Percentiles rank a stretch among this genome's conserved stretches.
Conservation (phyloP, 768 basidiomycete genomes). For the Serendipita vermifera region DNA sequence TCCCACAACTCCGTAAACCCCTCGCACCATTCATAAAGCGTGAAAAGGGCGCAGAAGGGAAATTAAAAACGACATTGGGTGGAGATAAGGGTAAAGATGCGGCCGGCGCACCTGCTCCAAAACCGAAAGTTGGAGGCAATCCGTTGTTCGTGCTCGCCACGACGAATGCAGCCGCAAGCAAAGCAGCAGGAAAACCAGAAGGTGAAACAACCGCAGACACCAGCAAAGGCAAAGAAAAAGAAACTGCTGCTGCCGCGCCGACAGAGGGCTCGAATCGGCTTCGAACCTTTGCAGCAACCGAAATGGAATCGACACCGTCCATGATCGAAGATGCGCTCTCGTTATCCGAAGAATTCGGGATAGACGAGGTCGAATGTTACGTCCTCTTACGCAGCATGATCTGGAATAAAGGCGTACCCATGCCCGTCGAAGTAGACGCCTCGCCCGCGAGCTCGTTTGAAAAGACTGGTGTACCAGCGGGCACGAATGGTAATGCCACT, state of each 20-base stretch:
- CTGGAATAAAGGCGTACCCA: constrained; percentile 60
- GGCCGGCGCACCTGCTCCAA: no score
- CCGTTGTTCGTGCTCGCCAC: no score
- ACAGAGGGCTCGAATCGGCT: no score
- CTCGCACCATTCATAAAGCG: not conserved
- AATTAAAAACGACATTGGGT: no score
- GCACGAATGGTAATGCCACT: not conserved
- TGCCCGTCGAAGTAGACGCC: constrained; percentile 29
- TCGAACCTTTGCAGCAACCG: no score
- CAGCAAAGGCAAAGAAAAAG: no score
- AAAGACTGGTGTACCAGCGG: not conserved
- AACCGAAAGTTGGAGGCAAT: no score
- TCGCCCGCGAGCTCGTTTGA: not conserved
- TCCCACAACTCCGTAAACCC: not conserved
- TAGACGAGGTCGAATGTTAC: constrained; percentile 72
- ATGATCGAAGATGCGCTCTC: not conserved
- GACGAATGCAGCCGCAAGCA: not conserved
- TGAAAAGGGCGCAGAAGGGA: not conserved
- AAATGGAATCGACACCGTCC: no score
- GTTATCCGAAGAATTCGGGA: constrained; percentile 56
- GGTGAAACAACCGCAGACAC: no score
- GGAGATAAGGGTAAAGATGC: no score
- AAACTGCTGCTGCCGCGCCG: no score
- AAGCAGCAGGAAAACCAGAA: not conserved
- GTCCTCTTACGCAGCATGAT: constrained; percentile 63